Percentiles rank a stretch among this genome's conserved stretches.
phyloP scores from a whole-genome alignment of 495 filamentous ascomycete genomes.

The Hypoxylon lenormandii region DNA sequence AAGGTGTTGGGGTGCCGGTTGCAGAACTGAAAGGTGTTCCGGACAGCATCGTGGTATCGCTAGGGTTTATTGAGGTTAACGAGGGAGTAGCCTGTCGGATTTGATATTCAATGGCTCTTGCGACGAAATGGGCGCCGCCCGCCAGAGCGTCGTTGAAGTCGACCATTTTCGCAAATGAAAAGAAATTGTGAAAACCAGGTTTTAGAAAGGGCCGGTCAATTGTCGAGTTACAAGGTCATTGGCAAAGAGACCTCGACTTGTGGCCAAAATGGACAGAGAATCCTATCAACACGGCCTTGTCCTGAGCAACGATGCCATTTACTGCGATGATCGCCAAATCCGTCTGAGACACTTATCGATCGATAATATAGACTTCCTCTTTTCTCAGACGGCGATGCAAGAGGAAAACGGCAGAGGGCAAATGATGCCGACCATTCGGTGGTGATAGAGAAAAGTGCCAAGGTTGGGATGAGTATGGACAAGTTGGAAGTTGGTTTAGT shows the following conservation, averaged over 20 bases:
- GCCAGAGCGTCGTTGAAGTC: constrained; percentile 49
- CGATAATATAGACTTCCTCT: not conserved
- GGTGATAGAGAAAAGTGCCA: constrained; percentile 3
- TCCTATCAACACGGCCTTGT: constrained; percentile 32
- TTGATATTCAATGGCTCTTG: constrained; percentile 49
- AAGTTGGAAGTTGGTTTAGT: constrained; percentile 37
- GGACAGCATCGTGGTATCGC: constrained; percentile 10
- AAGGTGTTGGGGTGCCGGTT: constrained; percentile 21
- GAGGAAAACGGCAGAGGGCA: constrained; percentile 23
- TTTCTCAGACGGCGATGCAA: not conserved
- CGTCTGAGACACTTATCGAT: not conserved
- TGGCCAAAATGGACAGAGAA: constrained; percentile 26
- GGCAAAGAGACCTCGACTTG: constrained; percentile 40
- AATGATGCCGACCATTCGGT: constrained; percentile 25
- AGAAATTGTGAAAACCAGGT: not conserved
- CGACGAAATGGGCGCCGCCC: constrained; percentile 50
- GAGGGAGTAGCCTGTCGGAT: constrained; percentile 37
- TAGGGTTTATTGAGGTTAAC: constrained; percentile 1
- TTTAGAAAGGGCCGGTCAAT: constrained; percentile 34
- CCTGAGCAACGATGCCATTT: constrained; percentile 38
- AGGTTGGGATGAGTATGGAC: constrained; percentile 14
- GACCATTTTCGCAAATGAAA: constrained; percentile 45
- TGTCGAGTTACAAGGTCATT: constrained; percentile 36
- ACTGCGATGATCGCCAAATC: constrained; percentile 20
- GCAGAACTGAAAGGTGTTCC: constrained; percentile 22